Conservation (phyloP, 306 rosid species). For the Cucurbita ficifolia region DNA sequence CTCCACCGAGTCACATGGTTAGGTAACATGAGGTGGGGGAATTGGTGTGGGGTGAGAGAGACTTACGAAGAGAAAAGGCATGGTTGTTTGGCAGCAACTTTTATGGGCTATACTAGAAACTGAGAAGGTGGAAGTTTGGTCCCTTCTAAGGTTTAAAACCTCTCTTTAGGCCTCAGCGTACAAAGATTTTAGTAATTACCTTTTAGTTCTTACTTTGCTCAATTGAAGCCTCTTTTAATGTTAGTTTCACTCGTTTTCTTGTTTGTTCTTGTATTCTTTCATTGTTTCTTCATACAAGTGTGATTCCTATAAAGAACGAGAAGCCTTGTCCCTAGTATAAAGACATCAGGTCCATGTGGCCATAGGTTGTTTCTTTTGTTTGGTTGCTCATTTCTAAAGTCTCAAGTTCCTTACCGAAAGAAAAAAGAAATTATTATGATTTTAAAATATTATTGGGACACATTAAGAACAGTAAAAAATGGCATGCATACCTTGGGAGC, state of each 20-base stretch:
- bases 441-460: neutral
- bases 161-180: neutral
- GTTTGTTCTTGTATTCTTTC: too few species aligned
- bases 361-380: neutral
- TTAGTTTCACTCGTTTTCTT: neutral
- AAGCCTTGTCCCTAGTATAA: neutral
- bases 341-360: neutral
- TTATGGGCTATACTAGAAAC: neutral
- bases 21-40: too few species aligned
- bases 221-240: neutral
- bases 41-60: too few species aligned
- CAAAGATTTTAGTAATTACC: neutral
- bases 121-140: neutral
- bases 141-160: neutral
- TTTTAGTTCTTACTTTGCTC: neutral
- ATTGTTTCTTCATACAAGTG: too few species aligned
- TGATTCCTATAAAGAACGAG: neutral
- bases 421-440: neutral
- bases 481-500: constrained; percentile 61
- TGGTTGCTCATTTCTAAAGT: neutral
- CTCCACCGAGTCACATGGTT: too few species aligned
- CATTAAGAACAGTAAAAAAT: neutral
- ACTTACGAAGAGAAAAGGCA: too few species aligned
- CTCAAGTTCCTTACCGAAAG: neutral
- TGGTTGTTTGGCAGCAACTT: neutral